These are phyloP conservation scores for Cercospora zeina DNA, from an alignment of 2,329 filamentous ascomycete genomes.

Conservation along the genomic window DNA sequence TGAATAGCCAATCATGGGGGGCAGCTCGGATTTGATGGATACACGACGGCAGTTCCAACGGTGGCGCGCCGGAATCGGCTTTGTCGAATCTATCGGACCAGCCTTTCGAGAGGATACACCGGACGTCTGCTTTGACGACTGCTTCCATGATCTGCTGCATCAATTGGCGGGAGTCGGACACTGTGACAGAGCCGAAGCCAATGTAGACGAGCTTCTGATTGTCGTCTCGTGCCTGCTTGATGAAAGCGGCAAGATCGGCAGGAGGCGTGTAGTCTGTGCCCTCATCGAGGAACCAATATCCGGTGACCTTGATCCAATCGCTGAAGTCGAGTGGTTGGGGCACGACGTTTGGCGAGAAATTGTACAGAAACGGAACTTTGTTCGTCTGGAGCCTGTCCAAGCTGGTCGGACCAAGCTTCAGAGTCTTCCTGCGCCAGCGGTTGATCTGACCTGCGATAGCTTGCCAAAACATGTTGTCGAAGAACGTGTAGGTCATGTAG, in stretches of 20 bases:
- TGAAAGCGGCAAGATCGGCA: constrained; percentile 74
- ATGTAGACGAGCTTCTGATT: constrained; percentile 93
- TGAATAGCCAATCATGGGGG: constrained; percentile 96
- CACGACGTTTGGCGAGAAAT: constrained; percentile 94
- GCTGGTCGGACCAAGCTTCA: constrained; percentile 76
- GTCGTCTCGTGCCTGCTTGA: constrained; percentile 75
- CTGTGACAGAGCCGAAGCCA: constrained; percentile 94
- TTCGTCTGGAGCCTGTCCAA: constrained; percentile 92
- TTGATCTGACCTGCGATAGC: constrained; percentile 90
- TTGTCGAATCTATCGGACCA: constrained; percentile 84
- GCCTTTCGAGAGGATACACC: constrained; percentile 92
- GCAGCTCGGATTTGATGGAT: constrained; percentile 87
- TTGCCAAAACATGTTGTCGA: constrained; percentile 96
- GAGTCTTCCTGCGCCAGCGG: constrained; percentile 78
- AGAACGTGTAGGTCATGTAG: constrained; percentile 91
- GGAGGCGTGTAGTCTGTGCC: constrained; percentile 69
- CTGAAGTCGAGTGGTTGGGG: constrained; percentile 90
- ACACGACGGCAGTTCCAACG: constrained; percentile 71
- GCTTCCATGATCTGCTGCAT: constrained; percentile 92
- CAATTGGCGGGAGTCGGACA: constrained; percentile 82
- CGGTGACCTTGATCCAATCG: constrained; percentile 95
- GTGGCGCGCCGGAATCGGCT: constrained; percentile 55
- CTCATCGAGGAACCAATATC: constrained; percentile 97
- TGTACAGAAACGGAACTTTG: constrained; percentile 97
- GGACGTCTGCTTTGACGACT: constrained; percentile 84